Percentiles rank a stretch among this genome's conserved stretches.
Evolutionary conservation across 768 basidiomycete species (phyloP).

Genomic region (Vararia minispora): DNA sequence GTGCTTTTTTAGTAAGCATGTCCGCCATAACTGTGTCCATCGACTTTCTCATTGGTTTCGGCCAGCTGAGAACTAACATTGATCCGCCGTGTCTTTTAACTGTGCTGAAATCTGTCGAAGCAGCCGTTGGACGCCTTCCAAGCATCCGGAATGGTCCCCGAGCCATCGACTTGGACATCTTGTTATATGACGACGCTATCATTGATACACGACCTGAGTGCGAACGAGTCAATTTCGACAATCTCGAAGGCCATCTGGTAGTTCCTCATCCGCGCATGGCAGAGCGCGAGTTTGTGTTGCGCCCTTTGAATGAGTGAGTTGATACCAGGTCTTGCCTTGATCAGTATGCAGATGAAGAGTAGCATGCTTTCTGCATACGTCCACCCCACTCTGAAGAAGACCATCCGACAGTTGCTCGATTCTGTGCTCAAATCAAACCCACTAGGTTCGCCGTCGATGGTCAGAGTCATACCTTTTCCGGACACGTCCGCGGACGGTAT

Average conservation of each 20-base stretch:
- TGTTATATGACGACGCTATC: slow-evolving; percentile 56
- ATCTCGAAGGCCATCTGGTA: slow-evolving; percentile 56
- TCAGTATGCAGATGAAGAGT: background rate
- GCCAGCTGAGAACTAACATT: slow-evolving; percentile 71
- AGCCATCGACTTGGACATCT: slow-evolving; percentile 80
- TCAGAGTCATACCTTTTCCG: slow-evolving; percentile 67
- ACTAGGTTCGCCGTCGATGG: slow-evolving; percentile 36
- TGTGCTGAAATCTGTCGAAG: slow-evolving; percentile 66
- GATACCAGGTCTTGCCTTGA: background rate
- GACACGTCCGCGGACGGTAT: slow-evolving; percentile 12
- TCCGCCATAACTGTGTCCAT: background rate
- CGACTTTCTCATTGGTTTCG: background rate
- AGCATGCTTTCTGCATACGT: slow-evolving; percentile 74
- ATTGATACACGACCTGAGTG: slow-evolving; percentile 44
- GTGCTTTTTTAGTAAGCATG: slow-evolving; percentile 72
- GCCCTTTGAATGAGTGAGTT: slow-evolving; percentile 80
- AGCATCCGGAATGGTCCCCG: slow-evolving; percentile 81
- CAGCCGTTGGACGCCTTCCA: slow-evolving; percentile 62
- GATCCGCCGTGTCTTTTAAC: slow-evolving; percentile 44
- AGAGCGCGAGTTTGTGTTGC: slow-evolving; percentile 88
- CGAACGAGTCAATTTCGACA: slow-evolving; percentile 32
- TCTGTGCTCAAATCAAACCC: slow-evolving; percentile 24
- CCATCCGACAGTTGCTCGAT: slow-evolving; percentile 35
- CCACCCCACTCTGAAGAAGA: slow-evolving; percentile 47
- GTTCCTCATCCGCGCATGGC: slow-evolving; percentile 74